Conservation (phyloP, 345 rosid genomes). For the Citrus cavaleriei region DNA sequence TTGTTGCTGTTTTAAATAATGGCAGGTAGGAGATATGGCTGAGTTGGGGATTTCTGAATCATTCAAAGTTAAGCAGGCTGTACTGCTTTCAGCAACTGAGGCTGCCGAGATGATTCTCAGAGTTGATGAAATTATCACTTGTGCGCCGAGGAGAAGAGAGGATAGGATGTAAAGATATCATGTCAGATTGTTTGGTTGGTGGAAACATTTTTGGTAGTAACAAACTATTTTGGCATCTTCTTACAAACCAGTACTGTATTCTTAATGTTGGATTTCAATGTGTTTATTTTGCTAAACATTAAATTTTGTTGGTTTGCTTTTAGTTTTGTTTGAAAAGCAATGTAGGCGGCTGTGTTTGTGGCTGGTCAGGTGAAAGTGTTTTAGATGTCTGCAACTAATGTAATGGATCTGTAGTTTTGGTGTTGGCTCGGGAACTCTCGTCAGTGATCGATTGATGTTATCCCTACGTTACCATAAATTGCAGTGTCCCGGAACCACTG, state of each 20-base stretch:
- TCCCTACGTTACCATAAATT: no score
- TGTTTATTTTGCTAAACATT: conserved; percentile 1
- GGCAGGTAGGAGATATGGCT: conserved; percentile 88
- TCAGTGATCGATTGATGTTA: background rate
- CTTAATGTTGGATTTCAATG: background rate
- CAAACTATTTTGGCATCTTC: background rate
- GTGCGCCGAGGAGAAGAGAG: conserved; percentile 80
- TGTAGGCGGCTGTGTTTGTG: background rate
- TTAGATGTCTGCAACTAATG: background rate
- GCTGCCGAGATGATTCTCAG: conserved; percentile 90
- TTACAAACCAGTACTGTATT: background rate
- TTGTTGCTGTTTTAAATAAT: background rate
- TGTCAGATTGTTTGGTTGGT: background rate
- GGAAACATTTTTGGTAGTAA: background rate
- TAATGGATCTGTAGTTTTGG: background rate
- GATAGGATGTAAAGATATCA: conserved; percentile 57
- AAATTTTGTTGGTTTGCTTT: background rate
- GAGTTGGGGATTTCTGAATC: conserved; percentile 84
- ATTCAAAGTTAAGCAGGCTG: conserved; percentile 95
- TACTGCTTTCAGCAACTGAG: conserved; percentile 91
- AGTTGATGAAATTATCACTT: conserved; percentile 77
- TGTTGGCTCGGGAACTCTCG: background rate
- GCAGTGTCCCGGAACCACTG: no score
- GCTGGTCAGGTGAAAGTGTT: background rate
- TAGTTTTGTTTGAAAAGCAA: background rate